A percentile compares a stretch with the other conserved stretches of the same genome.
Evolutionary conservation across 768 basidiomycete genomes (phyloP).

Genomic region (Rhodotorula toruloides): DNA sequence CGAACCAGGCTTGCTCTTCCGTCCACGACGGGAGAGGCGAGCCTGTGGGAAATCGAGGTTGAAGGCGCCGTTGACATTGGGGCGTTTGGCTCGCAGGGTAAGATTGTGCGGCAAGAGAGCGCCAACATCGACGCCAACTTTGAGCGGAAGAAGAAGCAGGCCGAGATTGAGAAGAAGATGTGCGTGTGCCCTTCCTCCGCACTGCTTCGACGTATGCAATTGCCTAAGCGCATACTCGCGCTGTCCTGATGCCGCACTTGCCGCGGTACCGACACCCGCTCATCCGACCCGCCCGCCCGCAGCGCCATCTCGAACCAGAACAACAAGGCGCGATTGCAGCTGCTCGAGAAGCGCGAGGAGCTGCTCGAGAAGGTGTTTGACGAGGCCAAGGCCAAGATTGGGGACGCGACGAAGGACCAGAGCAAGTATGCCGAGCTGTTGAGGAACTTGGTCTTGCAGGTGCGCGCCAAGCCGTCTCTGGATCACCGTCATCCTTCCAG

Average conservation of each 20-base stretch:
- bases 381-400: conserved; percentile 61
- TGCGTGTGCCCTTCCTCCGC: conserved; percentile 48
- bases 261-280: neutral
- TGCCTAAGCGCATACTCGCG: no score
- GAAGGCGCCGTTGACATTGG: no score
- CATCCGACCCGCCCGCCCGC: conserved; percentile 1
- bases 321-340: conserved; percentile 86
- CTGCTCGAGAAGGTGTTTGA: conserved; percentile 82
- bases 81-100: conserved; percentile 72
- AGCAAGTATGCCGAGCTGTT: conserved; percentile 74
- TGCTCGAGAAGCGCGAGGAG: conserved; percentile 86
- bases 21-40: neutral
- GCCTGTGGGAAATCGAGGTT: neutral
- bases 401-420: conserved; percentile 60
- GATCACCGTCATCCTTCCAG: neutral
- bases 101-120: conserved; percentile 93
- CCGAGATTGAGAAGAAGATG: conserved; percentile 95
- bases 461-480: conserved; percentile 34
- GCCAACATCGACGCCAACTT: conserved; percentile 87
- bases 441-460: conserved; percentile 75
- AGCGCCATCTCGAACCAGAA: conserved; percentile 93
- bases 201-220: neutral
- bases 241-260: no score
- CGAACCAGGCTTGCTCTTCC: conserved; percentile 2
- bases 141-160: conserved; percentile 93